A percentile compares a stretch with the other conserved stretches of the same genome.
phyloP scores from a whole-genome alignment of 495 filamentous ascomycete genomes.

The Hyaloscypha finlandica region DNA sequence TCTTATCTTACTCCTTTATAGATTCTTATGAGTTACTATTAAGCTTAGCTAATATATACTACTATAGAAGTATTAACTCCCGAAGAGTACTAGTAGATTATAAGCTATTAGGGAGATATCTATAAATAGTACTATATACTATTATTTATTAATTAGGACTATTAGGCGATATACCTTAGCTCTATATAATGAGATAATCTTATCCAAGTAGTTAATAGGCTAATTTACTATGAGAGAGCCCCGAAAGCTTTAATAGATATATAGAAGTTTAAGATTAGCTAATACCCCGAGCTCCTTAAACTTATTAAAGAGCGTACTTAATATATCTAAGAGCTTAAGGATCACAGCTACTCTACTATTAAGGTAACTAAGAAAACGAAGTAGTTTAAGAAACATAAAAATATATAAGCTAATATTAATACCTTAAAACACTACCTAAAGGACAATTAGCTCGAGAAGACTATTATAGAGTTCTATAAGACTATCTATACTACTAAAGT shows the following conservation, averaged over 20 bases:
- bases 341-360: not conserved
- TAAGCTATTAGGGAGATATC: constrained; percentile 14
- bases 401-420: not conserved
- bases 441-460: not conserved
- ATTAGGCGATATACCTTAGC: constrained; percentile 23
- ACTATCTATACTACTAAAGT: not conserved
- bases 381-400: too few species aligned
- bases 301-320: not conserved
- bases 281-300: constrained; percentile 4
- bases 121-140: constrained; percentile 22
- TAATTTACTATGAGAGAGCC: constrained; percentile 12
- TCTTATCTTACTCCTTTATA: not conserved
- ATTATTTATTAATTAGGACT: constrained; percentile 2
- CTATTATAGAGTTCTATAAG: not conserved
- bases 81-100: constrained; percentile 20
- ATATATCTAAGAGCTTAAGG: constrained; percentile 11
- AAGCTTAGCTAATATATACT: not conserved
- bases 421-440: not conserved
- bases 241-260: constrained; percentile 9
- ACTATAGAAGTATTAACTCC: constrained; percentile 2
- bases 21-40: not conserved
- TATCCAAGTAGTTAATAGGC: constrained; percentile 10
- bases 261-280: constrained; percentile 10
- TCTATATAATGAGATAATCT: constrained; percentile 17
- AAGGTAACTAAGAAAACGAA: not conserved